Percentiles rank a stretch among this genome's conserved stretches.
Conservation (phyloP, 768 basidiomycete genomes). For the Coprinellus aureogranulatus region DNA sequence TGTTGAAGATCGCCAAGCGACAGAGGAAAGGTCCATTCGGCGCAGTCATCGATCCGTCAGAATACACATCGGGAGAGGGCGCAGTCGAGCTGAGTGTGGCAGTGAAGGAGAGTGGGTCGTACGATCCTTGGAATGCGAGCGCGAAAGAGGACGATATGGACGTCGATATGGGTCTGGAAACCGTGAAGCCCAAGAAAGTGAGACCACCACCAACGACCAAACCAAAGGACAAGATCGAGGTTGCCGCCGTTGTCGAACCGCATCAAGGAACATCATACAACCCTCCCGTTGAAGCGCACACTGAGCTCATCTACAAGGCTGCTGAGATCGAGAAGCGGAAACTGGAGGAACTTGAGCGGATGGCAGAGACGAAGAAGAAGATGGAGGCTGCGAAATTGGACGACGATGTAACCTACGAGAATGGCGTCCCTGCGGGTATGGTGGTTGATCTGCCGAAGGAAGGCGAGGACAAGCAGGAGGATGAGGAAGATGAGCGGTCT, state of each 20-base stretch:
- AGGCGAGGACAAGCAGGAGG: constrained; percentile 34
- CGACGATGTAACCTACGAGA: constrained; percentile 25
- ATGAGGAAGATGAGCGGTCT: constrained; percentile 28
- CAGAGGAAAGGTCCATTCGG: constrained; percentile 73
- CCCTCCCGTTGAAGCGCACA: constrained; percentile 71
- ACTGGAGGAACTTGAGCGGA: constrained; percentile 50
- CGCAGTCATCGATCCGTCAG: constrained; percentile 62
- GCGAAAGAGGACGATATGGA: constrained; percentile 36
- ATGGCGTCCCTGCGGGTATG: constrained; percentile 63
- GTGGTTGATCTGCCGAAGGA: constrained; percentile 40
- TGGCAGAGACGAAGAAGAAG: constrained; percentile 52
- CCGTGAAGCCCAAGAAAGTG: constrained; percentile 41
- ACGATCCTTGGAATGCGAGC: constrained; percentile 59
- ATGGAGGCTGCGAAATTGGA: constrained; percentile 49
- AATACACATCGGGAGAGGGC: constrained; percentile 65
- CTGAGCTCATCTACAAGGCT: constrained; percentile 66
- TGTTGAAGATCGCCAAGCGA: constrained; percentile 75
- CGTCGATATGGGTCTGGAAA: constrained; percentile 42
- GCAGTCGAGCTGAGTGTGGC: constrained; percentile 64
- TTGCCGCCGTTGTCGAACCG: constrained; percentile 68
- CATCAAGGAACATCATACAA: constrained; percentile 90
- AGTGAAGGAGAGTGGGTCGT: constrained; percentile 62
- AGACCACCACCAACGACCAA: constrained; percentile 55
- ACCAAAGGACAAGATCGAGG: constrained; percentile 51
- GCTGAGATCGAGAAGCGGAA: constrained; percentile 62